Evolutionary conservation across 345 rosid genomes (phyloP), one percentile per base, ranked within the genome.

Genomic region (Gynandropsis gynandra): DNA sequence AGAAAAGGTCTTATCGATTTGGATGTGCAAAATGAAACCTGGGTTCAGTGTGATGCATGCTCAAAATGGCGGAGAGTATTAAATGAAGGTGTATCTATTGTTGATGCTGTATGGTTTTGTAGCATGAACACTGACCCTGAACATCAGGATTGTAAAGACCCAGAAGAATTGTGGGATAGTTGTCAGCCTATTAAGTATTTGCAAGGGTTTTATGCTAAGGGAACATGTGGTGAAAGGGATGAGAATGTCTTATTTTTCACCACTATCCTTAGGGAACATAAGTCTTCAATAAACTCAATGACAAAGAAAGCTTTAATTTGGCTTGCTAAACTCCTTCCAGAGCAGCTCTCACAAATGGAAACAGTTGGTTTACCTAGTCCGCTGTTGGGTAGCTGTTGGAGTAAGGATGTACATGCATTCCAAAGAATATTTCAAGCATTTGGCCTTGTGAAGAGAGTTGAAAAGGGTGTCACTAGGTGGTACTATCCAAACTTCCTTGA

Each of bases 11-110:
- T 63, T 61, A 39, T 63, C 27, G 73, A 73, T 47, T 34, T 31
- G 64, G 50, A 49, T 42, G 57, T 54, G 40, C 57, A 36, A 55
- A 76, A 74, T 29, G 92, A 84, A 38, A 73, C 74, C 39, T 90
- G 98, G 98, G 78, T 87, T 56, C 98, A 90, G 72, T 90, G 98
- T 47, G 92, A 90, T 74, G 74, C 87, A 41, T 90, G 98, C 67
- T 64, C 68, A 47, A 87, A 90, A 75, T 90, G 98, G 98, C 85
- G 96, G 75, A 87, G 78, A 76, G 65, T 79, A 54, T 49, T 52
- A 46, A 82, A 63, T 54, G 63, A 60, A 34, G 58, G 52, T 58
- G 61, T 60, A 36, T 72, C 75, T 65, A 70, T 72, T 71, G 51
- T 69, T 44, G 72, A 65, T 54, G 66, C 76, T 42, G 85, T 87